Evolutionary conservation across 2,329 filamentous ascomycete genomes (phyloP).

Genomic region (Zymoseptoria tritici): DNA sequence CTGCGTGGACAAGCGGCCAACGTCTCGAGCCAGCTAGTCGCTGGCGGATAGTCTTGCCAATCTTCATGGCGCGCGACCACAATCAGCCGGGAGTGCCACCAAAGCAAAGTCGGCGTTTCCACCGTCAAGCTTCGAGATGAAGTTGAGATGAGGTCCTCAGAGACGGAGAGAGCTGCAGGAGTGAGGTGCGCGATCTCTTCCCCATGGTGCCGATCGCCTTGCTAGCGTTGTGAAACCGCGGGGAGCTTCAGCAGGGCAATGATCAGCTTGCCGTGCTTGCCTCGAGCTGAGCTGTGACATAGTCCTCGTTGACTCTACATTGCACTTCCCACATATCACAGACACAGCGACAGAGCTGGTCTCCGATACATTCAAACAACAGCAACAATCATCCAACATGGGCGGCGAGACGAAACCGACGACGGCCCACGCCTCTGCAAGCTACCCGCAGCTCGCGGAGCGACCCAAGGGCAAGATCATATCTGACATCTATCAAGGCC

Average conservation of each 20-base stretch:
- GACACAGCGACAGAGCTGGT: not conserved
- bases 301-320: not conserved
- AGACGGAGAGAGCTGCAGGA: not conserved
- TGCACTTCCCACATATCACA: not conserved
- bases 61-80: not conserved
- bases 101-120: not conserved
- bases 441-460: constrained; percentile 44
- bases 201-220: not conserved
- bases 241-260: not conserved
- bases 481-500: constrained; percentile 73
- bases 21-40: not conserved
- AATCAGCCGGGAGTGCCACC: not conserved
- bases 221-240: not conserved
- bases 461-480: constrained; percentile 68
- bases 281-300: not conserved
- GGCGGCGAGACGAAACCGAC: constrained; percentile 31
- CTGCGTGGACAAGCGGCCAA: not conserved
- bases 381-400: constrained; percentile 22
- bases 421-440: constrained; percentile 18
- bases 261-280: not conserved
- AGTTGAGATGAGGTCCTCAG: not conserved
- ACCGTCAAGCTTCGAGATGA: not conserved
- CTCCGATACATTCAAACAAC: not conserved
- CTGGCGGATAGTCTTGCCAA: not conserved
- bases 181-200: not conserved